Base-by-base conservation (phyloP, 441 rosid genomes). In the Eutrema salsugineum region DNA sequence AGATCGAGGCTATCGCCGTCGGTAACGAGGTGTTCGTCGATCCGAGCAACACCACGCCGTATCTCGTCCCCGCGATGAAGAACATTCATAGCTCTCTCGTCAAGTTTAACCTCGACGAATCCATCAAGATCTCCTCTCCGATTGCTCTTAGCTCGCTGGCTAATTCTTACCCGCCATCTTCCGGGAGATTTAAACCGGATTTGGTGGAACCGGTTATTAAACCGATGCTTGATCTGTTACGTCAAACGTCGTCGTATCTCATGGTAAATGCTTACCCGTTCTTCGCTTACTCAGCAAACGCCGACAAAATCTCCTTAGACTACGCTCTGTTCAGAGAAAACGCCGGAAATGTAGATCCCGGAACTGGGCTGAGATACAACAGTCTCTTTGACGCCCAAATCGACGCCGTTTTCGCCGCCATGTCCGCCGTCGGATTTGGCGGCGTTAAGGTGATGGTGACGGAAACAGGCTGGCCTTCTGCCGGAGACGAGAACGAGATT, bases 261-360 rank as follows among this genome's bases (percentile, higher is more conserved):
- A 91, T 93, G 97, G 81, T 83, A 1, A 93, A 93, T 57, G 88
- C 73, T 0, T 93, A 91, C 77, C 97, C 98, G 0, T 93, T 93
- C 60, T 93, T 88, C 40, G 91, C 96, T 0, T 91, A 89, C 77
- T 0, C 66, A 3, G 89, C 79, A 0, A 86, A 83, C 68, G 63
- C 92, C 0, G 80, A 85, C 15, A 28, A 63, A 5, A 88, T 91
- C 51, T 82, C 91, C 0, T 61, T 89, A 8, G 85, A 87, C 16
- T 89, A 91, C 82, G 84, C 91, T 16, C 54, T 91, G 67, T 85
- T 91, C 16, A 78, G 73, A 46, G 54, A 77, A 5, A 89, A 89
- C 59, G 70, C 79, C 1, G 97, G 93, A 0, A 79, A 51, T 1
- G 75, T 75, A 35, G 97, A 89, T 67, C 73, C 91, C 27, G 90